phyloP scores from a whole-genome alignment of 169 alveolate species.

The Neospora caninum region DNA sequence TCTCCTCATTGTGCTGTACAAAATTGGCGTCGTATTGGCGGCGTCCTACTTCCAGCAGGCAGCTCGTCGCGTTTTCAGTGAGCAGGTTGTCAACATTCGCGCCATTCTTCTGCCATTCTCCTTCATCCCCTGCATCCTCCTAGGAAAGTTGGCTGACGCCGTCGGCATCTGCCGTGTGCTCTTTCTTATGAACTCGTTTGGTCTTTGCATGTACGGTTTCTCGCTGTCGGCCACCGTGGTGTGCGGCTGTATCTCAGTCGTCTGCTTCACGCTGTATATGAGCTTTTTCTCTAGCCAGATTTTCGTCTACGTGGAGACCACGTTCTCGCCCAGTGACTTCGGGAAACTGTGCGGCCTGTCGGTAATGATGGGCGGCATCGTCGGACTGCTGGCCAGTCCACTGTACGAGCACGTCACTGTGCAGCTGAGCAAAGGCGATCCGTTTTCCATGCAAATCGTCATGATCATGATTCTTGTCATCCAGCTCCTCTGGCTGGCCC shows the following conservation, averaged over 20 bases:
- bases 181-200: slow-evolving; percentile 61
- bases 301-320: slow-evolving; percentile 68
- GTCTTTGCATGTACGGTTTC: slow-evolving; percentile 69
- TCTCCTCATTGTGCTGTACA: background rate
- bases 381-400: slow-evolving; percentile 60
- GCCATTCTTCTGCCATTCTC: slow-evolving; percentile 24
- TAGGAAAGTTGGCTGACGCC: slow-evolving; percentile 48
- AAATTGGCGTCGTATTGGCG: background rate
- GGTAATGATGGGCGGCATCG: slow-evolving; percentile 72
- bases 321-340: slow-evolving; percentile 71
- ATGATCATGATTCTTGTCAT: background rate
- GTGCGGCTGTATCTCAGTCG: slow-evolving; percentile 68
- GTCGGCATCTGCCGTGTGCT: slow-evolving; percentile 58
- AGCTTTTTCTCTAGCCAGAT: slow-evolving; percentile 74
- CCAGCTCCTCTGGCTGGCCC: background rate
- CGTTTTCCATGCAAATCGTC: background rate
- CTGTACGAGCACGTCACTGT: slow-evolving; percentile 62
- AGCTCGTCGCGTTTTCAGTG: background rate
- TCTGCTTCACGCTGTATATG: slow-evolving; percentile 69
- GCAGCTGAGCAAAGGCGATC: background rate
- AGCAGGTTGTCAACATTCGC: background rate
- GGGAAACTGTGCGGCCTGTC: slow-evolving; percentile 75
- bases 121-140: slow-evolving; percentile 51
- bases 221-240: slow-evolving; percentile 48
- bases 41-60: slow-evolving; percentile 31